Conservation (phyloP, 805 yeast species). For the Pichia occidentalis region DNA sequence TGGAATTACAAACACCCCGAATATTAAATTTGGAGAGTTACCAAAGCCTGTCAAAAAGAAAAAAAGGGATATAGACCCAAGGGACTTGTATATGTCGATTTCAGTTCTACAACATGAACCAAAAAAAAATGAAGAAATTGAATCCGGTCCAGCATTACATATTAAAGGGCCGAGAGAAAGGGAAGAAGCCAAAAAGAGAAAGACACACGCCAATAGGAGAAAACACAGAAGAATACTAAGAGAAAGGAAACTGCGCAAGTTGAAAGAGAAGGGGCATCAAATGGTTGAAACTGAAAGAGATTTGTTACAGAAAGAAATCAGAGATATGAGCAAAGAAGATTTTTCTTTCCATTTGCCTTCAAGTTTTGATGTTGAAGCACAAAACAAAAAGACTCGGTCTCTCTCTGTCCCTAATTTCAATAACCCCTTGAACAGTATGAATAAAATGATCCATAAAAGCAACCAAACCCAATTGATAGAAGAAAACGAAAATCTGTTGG, state of each 20-base stretch:
- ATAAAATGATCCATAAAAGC: background rate
- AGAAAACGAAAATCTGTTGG: background rate
- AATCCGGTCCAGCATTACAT: conserved; percentile 71
- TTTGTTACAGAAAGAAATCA: conserved; percentile 1
- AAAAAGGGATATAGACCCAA: conserved; percentile 56
- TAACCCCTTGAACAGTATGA: too few relatives aligned
- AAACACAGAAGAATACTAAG: conserved; percentile 22
- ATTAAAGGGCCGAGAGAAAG: conserved; percentile 75
- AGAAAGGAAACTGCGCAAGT: conserved; percentile 9
- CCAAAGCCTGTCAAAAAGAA: conserved; percentile 45
- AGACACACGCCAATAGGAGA: conserved; percentile 20
- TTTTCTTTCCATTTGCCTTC: background rate
- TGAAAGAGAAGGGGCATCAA: conserved; percentile 1
- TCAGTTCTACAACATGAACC: conserved; percentile 62
- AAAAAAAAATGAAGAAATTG: conserved; percentile 33
- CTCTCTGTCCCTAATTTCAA: conserved; percentile 5
- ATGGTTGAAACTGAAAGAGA: background rate
- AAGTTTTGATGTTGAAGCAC: background rate
- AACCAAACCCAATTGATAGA: background rate
- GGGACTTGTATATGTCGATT: conserved; percentile 79
- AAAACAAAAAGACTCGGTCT: conserved; percentile 1
- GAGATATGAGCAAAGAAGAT: conserved; percentile 1
- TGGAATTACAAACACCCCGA: conserved; percentile 20
- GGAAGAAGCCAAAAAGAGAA: conserved; percentile 25
- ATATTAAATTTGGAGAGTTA: conserved; percentile 53